Evolutionary conservation across 2,329 filamentous ascomycete genomes (phyloP), one percentile per base, ranked within the genome.

Genomic region (Ophiostoma sp.): DNA sequence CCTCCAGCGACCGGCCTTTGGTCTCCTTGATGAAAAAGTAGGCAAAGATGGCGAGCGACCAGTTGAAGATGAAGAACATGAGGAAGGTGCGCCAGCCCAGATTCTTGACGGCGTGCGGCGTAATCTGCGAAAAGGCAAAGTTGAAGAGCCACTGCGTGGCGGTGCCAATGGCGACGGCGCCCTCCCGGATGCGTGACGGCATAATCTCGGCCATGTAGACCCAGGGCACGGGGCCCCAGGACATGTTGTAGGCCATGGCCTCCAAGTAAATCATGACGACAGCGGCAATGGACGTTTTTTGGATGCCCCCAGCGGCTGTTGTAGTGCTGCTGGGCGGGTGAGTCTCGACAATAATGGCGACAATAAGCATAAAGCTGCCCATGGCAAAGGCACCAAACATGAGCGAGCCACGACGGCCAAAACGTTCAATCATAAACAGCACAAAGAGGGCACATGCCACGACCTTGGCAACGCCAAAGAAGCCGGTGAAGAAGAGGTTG

Each of bases 211-310:
- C 87, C 0, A 85, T 88, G 19, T 89, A 86, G 33, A 87, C 84
- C 85, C 85, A 86, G 31, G 70, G 80, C 2, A 84, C 79, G 0
- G 86, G 86, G 0, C 90, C 90, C 91, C 91, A 93, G 1, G 69
- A 61, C 17, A 59, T 61, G 90, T 91, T 3, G 87, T 86, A 61
- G 91, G 91, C 92, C 80, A 93, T 93, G 81, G 90, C 92, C 76
- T 92, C 85, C 81, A 90, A 92, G 4, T 72, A 73, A 57, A 73
- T 72, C 3, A 55, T 48, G 45, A 90, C 84, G 73, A 91, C 90
- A 1, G 88, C 85, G n/a, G 90, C 87, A 25, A 85, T 84, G 0
- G 85, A 85, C 77, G 87, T 87, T 74, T 89, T 87, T 0, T 85
- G 87, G 0, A 79, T 4, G 42, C 3, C 42, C 3, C 42, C 42